Evolutionary conservation across 2,329 filamentous ascomycete species (phyloP), one percentile per base, ranked within the genome.

Genomic region (Chrysoporthe puriensis): DNA sequence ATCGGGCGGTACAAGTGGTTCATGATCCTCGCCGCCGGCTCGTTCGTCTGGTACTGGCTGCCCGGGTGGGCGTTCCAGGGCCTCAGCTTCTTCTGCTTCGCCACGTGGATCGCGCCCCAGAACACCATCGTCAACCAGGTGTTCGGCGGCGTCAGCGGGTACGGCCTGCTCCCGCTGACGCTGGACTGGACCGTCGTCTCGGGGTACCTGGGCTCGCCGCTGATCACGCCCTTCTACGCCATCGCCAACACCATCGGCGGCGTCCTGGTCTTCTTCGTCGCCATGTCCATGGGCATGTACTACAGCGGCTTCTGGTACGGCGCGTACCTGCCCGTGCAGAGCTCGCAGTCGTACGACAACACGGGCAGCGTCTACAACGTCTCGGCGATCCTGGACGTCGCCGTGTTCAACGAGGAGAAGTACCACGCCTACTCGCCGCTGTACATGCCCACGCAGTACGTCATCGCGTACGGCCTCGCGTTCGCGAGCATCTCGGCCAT

Each of bases 401-500:
- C 82, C 65, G 80, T 84, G n/a, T 86, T 91, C 68, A 85, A 91
- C 74, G 82, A 84, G 72, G 82, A 81, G 2, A 85, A 85, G 16
- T 91, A 91, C 76, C 79, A 84, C 70, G 79, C 80, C 32, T 91
- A 91, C 75, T 91, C 89, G 26, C 89, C 89, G 1, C 81, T 91
- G 4, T 91, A 86, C 73, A 79, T 91, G 26, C 83, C 87, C 2
- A 84, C 88, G 0, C 88, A 90, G 69, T 91, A 87, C 69, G 83
- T 84, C 2, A 75, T 88, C 48, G 79, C 81, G 8, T 88, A 91
- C 72, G 89, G 88, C 1, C 79, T 91, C 13, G 87, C 86, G 0
- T 91, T 91, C 73, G 90, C 90, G n/a, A 86, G 88, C 32, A 84
- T 91, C 40, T 83, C 87, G 0, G 86, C 88, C 11, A 87, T 88